Conservation (phyloP, 805 yeast genomes). For the Grigorovia jiainica region DNA sequence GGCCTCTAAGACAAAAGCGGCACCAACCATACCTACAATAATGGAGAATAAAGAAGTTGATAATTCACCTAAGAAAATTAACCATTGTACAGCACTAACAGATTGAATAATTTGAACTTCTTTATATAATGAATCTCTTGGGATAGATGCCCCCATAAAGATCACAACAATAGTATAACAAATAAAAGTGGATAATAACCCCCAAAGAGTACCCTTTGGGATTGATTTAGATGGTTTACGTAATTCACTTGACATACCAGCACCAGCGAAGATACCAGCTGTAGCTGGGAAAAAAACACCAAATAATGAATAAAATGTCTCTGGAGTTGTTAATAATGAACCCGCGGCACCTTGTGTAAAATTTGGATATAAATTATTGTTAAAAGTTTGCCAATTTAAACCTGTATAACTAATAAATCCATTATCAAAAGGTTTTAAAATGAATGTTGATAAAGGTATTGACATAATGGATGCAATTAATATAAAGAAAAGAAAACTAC, state of each 20-base stretch:
- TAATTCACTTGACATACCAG: slow-evolving; percentile 95
- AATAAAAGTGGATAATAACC: slow-evolving; percentile 64
- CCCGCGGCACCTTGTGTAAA: slow-evolving; percentile 93
- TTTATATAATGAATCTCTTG: slow-evolving; percentile 62
- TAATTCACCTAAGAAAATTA: slow-evolving; percentile 81
- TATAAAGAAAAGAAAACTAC: slow-evolving; percentile 59
- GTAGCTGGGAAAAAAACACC: slow-evolving; percentile 98
- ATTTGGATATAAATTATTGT: slow-evolving; percentile 61
- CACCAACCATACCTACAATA: slow-evolving; percentile 92
- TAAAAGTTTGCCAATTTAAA: slow-evolving; percentile 55
- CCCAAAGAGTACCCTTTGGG: slow-evolving; percentile 89
- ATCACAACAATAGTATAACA: slow-evolving; percentile 75
- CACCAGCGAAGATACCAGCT: slow-evolving; percentile 97
- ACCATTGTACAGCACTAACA: slow-evolving; percentile 54
- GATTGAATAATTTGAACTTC: slow-evolving; percentile 86
- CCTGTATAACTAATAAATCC: slow-evolving; percentile 57
- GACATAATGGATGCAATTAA: slow-evolving; percentile 66
- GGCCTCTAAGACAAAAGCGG: slow-evolving; percentile 85
- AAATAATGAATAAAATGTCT: slow-evolving; percentile 76
- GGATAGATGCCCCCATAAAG: slow-evolving; percentile 69
- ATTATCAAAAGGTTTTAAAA: slow-evolving; percentile 55
- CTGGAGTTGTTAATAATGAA: slow-evolving; percentile 49
- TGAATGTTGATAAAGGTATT: slow-evolving; percentile 66
- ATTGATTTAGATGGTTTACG: slow-evolving; percentile 78
- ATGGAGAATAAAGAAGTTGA: slow-evolving; percentile 88